Base-by-base conservation (phyloP, 1,139 yeast species). In the Lodderomyces jiufengensis region DNA sequence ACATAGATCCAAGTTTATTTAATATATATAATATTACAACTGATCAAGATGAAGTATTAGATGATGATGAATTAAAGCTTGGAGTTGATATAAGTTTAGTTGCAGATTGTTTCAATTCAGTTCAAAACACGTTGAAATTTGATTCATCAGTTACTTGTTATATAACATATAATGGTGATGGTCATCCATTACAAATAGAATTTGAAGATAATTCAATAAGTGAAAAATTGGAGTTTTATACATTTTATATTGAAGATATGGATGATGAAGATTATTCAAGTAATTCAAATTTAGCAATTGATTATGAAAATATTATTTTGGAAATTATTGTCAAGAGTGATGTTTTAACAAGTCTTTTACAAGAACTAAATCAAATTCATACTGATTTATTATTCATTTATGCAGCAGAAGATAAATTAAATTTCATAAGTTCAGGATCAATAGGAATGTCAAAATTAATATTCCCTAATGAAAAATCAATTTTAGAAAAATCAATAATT, bases 291-390 rank as follows among this genome's bases (percentile, higher is more conserved):
- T 46, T 65, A 13, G 33, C 57, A 3, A 56, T 82, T 4, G 80
- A 82, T 50, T 65, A 74, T 34, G 57, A 61, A 32, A 63, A 67
- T 16, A 54, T 84, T 3, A 64, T 70, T 29, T 67, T 79, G 53
- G 95, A 87, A 48, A 68, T 84, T 20, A 79, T 84, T 24, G 57
- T 87, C 14, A 76, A 77, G 39, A 81, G 92, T 15, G 79, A 77
- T 38, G 76, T 84, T 4, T 56, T 86, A 24, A 68, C 74, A 38
- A 81, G 80, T 42, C 71, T 84, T 0, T 52, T 87, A 23, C 78
- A 73, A 41, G 95, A 86, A 49, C 61, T 87, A 45, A 76, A 72
- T 38, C 84, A 81, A 40, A 68, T 84, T 18, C 73, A 70, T 33
- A 80, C 94, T 2, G 70, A 70, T 24, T 79, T 77, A 16, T 62